Evolutionary conservation across 257 asterid species (phyloP).

Genomic region (Ligustrum vulgare): DNA sequence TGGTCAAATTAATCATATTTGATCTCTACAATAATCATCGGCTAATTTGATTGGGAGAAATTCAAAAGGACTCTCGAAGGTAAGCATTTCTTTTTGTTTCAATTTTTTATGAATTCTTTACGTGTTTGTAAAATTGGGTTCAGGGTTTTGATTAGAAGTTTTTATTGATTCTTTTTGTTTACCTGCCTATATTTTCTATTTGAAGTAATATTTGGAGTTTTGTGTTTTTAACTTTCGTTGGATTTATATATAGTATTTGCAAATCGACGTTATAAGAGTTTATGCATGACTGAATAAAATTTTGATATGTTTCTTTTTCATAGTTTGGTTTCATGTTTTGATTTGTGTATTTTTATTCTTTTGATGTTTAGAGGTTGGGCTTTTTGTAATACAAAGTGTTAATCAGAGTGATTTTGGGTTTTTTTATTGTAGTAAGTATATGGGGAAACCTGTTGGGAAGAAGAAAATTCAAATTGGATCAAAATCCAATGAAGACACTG

Average conservation of each 20-base stretch:
- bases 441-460: conserved; percentile 87
- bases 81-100: too few relatives aligned
- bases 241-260: background rate
- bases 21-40: too few relatives aligned
- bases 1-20: conserved; percentile 3
- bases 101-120: too few relatives aligned
- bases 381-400: conserved; percentile 30
- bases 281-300: conserved; percentile 9
- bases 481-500: conserved; percentile 73
- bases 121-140: background rate
- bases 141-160: background rate
- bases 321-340: background rate
- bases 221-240: background rate
- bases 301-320: background rate
- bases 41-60: too few relatives aligned
- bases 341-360: conserved; percentile 1
- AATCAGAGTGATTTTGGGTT: conserved; percentile 23
- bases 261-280: background rate
- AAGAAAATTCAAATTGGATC: conserved; percentile 52
- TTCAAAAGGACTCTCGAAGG: too few relatives aligned
- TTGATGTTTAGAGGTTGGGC: conserved; percentile 21
- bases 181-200: conserved; percentile 1
- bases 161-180: background rate
- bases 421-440: conserved; percentile 25
- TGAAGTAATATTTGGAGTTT: background rate